Evolutionary conservation across 2,329 filamentous ascomycete genomes (phyloP), one percentile per base, ranked within the genome.

Genomic region (Fusarium compactum): DNA sequence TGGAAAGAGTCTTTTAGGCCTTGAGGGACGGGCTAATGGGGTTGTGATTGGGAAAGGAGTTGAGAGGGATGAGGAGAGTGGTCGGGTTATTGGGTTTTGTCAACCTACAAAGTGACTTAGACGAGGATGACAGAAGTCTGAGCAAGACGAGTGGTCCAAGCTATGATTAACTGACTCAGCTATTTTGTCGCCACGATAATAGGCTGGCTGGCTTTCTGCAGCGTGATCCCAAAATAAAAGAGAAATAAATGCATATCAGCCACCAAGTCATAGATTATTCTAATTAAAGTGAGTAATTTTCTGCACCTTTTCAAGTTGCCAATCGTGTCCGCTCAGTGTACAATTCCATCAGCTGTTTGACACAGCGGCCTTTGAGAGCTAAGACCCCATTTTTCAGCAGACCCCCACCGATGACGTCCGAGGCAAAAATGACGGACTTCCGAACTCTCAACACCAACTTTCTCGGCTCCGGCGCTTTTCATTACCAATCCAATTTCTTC

Each of bases 1-100:
- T 1, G 74, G 76, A 4, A 78, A 79, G 58, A 78, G 80, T 22
- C 64, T 89, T 44, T 59, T 79, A 24, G 68, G 63, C 6, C 69
- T 86, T 18, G 74, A 75, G 4, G 78, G 78, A 12, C 69, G 77
- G 2, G 73, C 74, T 14, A 77, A 78, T 22, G 86, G 86, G 0
- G 62, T 86, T 11, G 80, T 82, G 1, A 54, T 81, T n/a, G 83
- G 84, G 11, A 78, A 78, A 14, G 85, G 85, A 1, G 78, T 85
- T 34, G 67, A 76, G 20, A 78, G 83, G 58, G 77, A 82, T 55
- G 48, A 57, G 4, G 58, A 58, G n/a, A 83, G 77, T 0, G 83
- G 85, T 0, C 59, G 83, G 29, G 80, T 85, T 5, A 75, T 48
- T 34, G 73, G 76, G 0, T 78, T 79, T 56, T 70, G 62, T 29